A percentile compares a stretch with the other conserved stretches of the same genome.
Conservation (phyloP, 2,329 filamentous ascomycete genomes). For the Sclerotinia nivalis region DNA sequence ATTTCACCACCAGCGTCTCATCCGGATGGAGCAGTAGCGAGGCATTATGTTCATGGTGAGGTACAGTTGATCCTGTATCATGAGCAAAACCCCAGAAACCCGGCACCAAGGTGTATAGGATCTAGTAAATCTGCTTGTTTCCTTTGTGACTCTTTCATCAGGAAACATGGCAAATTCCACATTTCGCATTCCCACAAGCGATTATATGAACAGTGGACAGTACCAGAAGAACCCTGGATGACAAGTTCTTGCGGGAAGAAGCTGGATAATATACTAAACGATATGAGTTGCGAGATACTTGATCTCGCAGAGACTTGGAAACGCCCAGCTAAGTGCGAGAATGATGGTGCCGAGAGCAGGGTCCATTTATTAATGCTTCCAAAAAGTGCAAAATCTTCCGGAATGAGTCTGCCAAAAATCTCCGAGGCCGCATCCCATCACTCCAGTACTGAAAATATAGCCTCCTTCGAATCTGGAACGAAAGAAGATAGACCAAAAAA, state of each 20-base stretch:
- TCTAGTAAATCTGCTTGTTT: slow-evolving; percentile 31
- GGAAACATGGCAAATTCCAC: slow-evolving; percentile 24
- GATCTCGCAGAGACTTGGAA: not conserved
- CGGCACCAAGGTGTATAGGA: slow-evolving; percentile 24
- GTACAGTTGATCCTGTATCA: slow-evolving; percentile 46
- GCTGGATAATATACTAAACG: not conserved
- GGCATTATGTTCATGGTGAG: slow-evolving; percentile 49
- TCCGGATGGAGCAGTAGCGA: slow-evolving; percentile 4
- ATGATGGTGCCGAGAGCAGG: slow-evolving; percentile 1
- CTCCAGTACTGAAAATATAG: too few relatives aligned
- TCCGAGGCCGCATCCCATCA: too few relatives aligned
- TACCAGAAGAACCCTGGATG: slow-evolving; percentile 21
- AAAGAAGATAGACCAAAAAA: too few relatives aligned
- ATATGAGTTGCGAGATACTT: not conserved
- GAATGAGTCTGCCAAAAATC: too few relatives aligned
- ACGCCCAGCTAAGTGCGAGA: not conserved
- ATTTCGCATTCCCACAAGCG: slow-evolving; percentile 27
- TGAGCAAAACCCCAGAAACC: not conserved
- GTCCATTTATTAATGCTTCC: not conserved
- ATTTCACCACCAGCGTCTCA: not conserved
- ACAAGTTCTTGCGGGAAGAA: not conserved
- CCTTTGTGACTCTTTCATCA: slow-evolving; percentile 29
- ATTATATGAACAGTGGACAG: slow-evolving; percentile 25
- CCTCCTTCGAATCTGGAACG: too few relatives aligned
- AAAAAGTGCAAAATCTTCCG: too few relatives aligned